Percentiles rank a stretch among this genome's conserved stretches.
Conservation (phyloP, 805 yeast genomes). For the Candida glaebosa region DNA sequence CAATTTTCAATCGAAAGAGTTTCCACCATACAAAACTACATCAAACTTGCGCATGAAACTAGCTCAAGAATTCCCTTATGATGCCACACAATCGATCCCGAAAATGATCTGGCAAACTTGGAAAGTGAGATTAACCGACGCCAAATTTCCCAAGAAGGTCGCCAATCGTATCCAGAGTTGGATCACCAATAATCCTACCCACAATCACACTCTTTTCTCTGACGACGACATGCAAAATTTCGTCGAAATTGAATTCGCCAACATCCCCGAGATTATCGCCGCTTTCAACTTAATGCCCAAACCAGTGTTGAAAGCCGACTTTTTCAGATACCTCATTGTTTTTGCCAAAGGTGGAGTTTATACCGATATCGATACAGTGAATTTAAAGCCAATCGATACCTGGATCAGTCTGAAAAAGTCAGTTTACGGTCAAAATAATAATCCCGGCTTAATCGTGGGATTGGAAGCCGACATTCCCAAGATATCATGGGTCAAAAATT, state of each 20-base stretch:
- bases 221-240: slow-evolving; percentile 67
- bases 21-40: slow-evolving; percentile 51
- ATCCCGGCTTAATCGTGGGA: slow-evolving; percentile 81
- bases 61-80: slow-evolving; percentile 65
- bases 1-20: slow-evolving; percentile 30
- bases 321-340: slow-evolving; percentile 82
- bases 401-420: slow-evolving; percentile 61
- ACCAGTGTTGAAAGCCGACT: slow-evolving; percentile 84
- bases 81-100: slow-evolving; percentile 60
- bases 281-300: slow-evolving; percentile 80
- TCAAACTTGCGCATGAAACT: slow-evolving; percentile 67
- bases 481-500: slow-evolving; percentile 91
- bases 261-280: slow-evolving; percentile 70
- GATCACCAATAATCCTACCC: slow-evolving; percentile 70
- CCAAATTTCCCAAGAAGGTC: slow-evolving; percentile 53
- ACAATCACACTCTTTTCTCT: slow-evolving; percentile 71
- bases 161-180: slow-evolving; percentile 60
- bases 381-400: slow-evolving; percentile 63
- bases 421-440: slow-evolving; percentile 24
- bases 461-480: slow-evolving; percentile 97
- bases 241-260: slow-evolving; percentile 57
- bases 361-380: slow-evolving; percentile 83
- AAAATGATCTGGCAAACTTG: slow-evolving; percentile 82
- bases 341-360: slow-evolving; percentile 92
- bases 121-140: slow-evolving; percentile 65